A percentile compares a stretch with the other conserved stretches of the same genome.
These are phyloP conservation scores for Albizia julibrissin DNA, from an alignment of 306 rosid genomes.

Conservation along the genomic window DNA sequence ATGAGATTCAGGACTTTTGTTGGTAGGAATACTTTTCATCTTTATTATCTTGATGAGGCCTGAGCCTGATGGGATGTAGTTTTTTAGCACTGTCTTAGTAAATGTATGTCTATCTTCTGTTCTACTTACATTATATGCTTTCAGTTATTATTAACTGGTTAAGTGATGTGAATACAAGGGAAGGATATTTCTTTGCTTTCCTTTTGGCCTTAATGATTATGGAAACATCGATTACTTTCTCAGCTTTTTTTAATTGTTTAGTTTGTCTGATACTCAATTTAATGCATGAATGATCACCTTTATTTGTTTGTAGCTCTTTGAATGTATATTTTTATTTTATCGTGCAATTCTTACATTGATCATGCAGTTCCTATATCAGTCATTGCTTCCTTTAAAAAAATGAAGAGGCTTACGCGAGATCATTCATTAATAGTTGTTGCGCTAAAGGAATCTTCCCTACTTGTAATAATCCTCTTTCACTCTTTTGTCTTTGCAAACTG, in stretches of 20 bases:
- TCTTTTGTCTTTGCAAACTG: conserved; percentile 23
- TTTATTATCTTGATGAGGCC: neutral
- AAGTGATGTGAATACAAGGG: neutral
- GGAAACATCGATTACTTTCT: neutral
- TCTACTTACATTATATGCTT: conserved; percentile 21
- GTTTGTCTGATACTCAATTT: neutral
- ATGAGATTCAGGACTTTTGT: neutral
- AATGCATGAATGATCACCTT: neutral
- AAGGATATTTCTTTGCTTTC: neutral
- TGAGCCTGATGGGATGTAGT: neutral
- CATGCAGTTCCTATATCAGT: conserved; percentile 76
- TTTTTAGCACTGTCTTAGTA: conserved; percentile 3
- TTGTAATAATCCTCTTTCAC: conserved; percentile 53
- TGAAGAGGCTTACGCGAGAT: conserved; percentile 72
- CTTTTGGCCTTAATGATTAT: neutral
- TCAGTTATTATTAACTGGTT: neutral
- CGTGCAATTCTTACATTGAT: conserved; percentile 19
- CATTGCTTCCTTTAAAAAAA: conserved; percentile 81
- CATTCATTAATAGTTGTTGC: conserved; percentile 60
- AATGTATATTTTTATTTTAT: conserved; percentile 11
- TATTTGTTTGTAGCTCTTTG: neutral
- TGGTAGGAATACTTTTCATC: neutral
- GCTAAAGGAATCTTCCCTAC: conserved; percentile 76
- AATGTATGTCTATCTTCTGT: neutral
- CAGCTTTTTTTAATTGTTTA: neutral